phyloP scores from a whole-genome alignment of 345 rosid species.

The Eucalyptus viminalis region DNA sequence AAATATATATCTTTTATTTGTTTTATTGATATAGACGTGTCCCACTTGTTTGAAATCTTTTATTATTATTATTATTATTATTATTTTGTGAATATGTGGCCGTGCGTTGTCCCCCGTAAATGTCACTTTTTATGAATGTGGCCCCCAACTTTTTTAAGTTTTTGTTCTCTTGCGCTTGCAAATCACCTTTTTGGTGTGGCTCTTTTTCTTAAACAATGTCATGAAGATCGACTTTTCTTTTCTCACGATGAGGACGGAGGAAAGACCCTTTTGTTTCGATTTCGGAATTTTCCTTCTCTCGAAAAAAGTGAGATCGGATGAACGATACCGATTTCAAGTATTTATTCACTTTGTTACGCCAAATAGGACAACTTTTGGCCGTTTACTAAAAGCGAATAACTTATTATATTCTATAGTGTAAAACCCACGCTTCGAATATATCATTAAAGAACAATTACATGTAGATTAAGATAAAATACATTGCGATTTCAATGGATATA shows the following conservation, averaged over 20 bases:
- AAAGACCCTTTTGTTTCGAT: background rate
- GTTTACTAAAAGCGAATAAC: background rate
- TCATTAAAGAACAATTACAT: background rate
- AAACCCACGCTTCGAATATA: accelerated
- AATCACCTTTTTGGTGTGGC: background rate
- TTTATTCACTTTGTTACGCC: background rate
- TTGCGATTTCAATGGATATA: background rate
- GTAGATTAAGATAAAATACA: background rate
- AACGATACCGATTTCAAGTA: no score
- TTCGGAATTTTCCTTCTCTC: background rate
- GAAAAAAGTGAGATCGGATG: background rate
- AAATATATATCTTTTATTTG: background rate
- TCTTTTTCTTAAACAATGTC: background rate
- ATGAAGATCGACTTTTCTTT: background rate
- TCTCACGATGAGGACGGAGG: background rate
- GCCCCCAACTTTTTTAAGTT: background rate
- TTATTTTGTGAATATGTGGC: background rate
- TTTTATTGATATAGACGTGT: background rate
- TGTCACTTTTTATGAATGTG: background rate
- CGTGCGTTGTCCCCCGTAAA: background rate
- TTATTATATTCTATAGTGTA: no score
- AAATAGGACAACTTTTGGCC: background rate
- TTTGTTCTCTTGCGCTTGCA: background rate
- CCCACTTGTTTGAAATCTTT: background rate
- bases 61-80: background rate